Base-by-base conservation (phyloP, 306 rosid species). In the Hippophae gyantsensis region DNA sequence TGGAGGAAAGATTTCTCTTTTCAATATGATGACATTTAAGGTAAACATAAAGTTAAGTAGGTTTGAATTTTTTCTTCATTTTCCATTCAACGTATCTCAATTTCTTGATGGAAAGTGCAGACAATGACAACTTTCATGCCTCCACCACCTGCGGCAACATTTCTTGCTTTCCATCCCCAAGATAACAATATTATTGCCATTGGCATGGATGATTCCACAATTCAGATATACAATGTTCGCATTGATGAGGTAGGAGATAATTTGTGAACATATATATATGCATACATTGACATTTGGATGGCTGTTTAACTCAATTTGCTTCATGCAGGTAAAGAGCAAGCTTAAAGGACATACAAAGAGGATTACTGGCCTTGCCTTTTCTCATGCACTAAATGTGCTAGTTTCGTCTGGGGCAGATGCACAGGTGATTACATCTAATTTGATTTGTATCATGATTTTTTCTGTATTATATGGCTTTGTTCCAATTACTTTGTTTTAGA, bases 391-490 rank as follows among this genome's bases (percentile, higher is more conserved):
- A 65, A 75, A 77, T 57, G 68, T 86, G 64, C 65, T 86, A 71
- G 87, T 86, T 69, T 82, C 94, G 48, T 83, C 94, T 13, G 94
- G 87, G 53, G 94, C 89, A 47, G 94, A 86, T 76, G 94, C 89
- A 63, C 81, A 86, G 9, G 94, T 86, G 8, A 47, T n/a, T 6
- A 8, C 8, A 6, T 10, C 73, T 48, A 18, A 49, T 48, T 27
- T 12, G 10, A 47, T 52, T 46, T 32, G 49, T 70, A 13, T 43
- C 9, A 49, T 42, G 1, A 18, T 18, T 18, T 18, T 18, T 18
- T 18, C 23, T 18, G 23, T 18, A 18, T 18, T 18, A 18, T 18
- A 18, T 18, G 23, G 23, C 23, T 18, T 18, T 18, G 18, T 18
- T 18, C 18, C 18, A 18, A 18, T 18, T 18, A 18, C 18, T 18